Conservation (phyloP, 768 basidiomycete genomes). For the Sporobolomyces phaffii region DNA sequence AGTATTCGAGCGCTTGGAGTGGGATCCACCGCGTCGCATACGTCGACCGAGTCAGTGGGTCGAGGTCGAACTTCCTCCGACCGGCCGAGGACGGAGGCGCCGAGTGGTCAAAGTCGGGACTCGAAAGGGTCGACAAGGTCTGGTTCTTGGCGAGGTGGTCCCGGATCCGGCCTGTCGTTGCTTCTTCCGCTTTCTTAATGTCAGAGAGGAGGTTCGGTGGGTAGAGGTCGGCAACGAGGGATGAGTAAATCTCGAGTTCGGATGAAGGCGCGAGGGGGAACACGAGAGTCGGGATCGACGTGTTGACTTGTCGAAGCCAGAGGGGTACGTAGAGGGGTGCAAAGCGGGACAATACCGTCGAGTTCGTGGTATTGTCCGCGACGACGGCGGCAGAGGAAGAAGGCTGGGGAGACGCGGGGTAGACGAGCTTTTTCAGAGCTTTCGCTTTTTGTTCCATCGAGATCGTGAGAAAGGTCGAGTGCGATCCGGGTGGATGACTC, state of each 20-base stretch:
- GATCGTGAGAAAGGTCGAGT: constrained; percentile 1
- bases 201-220: constrained; percentile 1
- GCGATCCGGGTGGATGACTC: neutral
- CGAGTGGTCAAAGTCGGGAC: too few relatives aligned
- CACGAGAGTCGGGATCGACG: neutral
- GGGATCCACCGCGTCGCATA: constrained; percentile 26
- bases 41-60: neutral
- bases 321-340: constrained; percentile 16
- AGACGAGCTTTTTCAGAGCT: neutral
- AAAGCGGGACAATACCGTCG: constrained; percentile 3
- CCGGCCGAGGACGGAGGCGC: too few relatives aligned
- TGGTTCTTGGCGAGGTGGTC: neutral
- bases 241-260: neutral
- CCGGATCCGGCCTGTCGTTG: neutral
- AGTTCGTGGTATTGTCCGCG: neutral
- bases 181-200: neutral
- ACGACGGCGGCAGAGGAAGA: neutral
- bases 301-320: constrained; percentile 23
- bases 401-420: neutral
- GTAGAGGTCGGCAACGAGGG: constrained; percentile 1
- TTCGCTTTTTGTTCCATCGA: neutral
- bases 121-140: too few relatives aligned
- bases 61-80: neutral
- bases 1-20: constrained; percentile 14
- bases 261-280: neutral